Percentiles rank a stretch among this genome's conserved stretches.
phyloP scores from a whole-genome alignment of 1,284 basidiomycete genomes.

The Moesziomyces sp. region DNA sequence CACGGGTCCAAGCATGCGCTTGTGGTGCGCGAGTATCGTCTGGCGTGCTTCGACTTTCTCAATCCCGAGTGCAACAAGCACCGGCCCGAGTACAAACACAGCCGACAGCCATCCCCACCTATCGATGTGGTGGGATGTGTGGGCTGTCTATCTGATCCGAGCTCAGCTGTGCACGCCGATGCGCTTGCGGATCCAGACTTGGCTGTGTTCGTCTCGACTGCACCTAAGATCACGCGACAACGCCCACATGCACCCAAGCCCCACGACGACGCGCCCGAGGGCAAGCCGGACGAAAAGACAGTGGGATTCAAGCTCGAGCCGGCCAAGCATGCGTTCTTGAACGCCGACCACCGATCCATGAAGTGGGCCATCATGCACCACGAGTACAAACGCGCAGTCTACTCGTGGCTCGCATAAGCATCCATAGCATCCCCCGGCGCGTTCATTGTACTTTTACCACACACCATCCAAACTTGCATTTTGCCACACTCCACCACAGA shows the following conservation, averaged over 20 bases:
- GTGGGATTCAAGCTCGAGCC: constrained; percentile 26
- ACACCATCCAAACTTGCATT: no score
- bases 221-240: constrained; percentile 38
- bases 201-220: constrained; percentile 20
- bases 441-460: no score
- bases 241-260: constrained; percentile 29
- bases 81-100: not conserved
- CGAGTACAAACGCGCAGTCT: constrained; percentile 37
- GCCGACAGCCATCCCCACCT: constrained; percentile 11
- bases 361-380: constrained; percentile 53
- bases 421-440: no score
- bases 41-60: constrained; percentile 37
- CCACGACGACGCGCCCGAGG: not conserved
- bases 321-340: constrained; percentile 29
- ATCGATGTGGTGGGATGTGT: constrained; percentile 25
- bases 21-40: constrained; percentile 27
- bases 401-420: constrained; percentile 17
- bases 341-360: constrained; percentile 39
- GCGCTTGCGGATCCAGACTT: constrained; percentile 25
- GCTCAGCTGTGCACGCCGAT: constrained; percentile 12
- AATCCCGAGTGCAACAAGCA: constrained; percentile 27
- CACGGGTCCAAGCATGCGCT: constrained; percentile 27
- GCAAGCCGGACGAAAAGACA: not conserved
- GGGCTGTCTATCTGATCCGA: constrained; percentile 17
- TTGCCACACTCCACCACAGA: no score